Percentiles rank a stretch among this genome's conserved stretches.
Evolutionary conservation across 129 eudicot species (phyloP).

Genomic region (Artemisia annua): DNA sequence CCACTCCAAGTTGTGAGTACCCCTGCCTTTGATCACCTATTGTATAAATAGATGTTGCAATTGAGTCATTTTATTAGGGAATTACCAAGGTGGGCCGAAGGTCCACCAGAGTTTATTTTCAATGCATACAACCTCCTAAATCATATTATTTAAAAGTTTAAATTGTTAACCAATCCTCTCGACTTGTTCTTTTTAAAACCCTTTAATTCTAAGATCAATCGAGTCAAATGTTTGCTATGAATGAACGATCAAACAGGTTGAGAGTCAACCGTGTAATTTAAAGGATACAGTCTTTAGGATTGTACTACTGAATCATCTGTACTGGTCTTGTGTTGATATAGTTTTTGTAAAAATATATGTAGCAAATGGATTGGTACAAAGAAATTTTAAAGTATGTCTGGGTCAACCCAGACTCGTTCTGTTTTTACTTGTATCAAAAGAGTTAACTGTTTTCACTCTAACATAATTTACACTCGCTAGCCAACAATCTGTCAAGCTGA

Average conservation of each 20-base stretch:
- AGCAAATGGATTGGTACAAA: too few species aligned
- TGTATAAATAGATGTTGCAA: not conserved
- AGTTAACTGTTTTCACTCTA: too few species aligned
- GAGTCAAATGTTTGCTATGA: not conserved
- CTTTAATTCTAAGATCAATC: not conserved
- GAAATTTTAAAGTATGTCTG: too few species aligned
- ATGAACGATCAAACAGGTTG: not conserved
- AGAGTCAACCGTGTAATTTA: not conserved
- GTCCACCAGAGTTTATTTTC: too few species aligned
- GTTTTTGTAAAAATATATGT: not conserved
- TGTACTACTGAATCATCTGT: not conserved
- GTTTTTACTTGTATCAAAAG: too few species aligned
- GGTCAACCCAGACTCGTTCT: too few species aligned
- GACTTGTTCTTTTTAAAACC: too few species aligned
- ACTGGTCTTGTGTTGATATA: not conserved
- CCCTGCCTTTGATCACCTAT: not conserved
- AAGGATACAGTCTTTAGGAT: not conserved
- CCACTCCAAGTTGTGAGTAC: slow-evolving; percentile 50
- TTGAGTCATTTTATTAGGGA: not conserved
- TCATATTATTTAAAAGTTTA: not conserved
- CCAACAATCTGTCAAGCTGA: too few species aligned
- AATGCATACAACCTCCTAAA: not conserved
- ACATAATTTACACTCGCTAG: too few species aligned
- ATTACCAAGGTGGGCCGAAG: too few species aligned
- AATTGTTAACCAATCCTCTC: too few species aligned